Conservation (phyloP, 257 asterid genomes). For the Plectranthus barbatus region DNA sequence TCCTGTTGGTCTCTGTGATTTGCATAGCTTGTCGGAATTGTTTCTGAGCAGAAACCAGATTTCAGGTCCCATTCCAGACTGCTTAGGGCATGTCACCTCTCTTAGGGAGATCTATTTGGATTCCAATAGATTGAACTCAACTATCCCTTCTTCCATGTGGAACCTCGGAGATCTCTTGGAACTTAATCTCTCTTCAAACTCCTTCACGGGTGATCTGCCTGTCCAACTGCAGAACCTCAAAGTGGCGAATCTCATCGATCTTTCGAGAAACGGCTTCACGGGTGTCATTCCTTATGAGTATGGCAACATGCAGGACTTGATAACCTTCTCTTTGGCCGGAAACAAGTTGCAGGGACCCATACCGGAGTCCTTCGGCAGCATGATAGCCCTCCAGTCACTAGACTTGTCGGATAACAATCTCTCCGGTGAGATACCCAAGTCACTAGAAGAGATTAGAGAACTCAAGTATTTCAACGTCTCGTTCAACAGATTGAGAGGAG, state of each 20-base stretch:
- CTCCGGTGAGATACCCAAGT: slow-evolving; percentile 15
- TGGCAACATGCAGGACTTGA: background rate
- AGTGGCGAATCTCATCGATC: background rate
- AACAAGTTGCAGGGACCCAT: slow-evolving; percentile 14
- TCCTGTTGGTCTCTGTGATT: slow-evolving; percentile 3
- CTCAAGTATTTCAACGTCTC: slow-evolving; percentile 25
- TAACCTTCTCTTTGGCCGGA: slow-evolving; percentile 6
- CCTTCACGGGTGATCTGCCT: slow-evolving; percentile 14
- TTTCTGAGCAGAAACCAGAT: background rate
- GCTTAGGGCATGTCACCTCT: slow-evolving; percentile 11
- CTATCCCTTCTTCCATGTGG: slow-evolving; percentile 4
- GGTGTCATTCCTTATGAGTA: slow-evolving; percentile 5
- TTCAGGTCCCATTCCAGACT: slow-evolving; percentile 16
- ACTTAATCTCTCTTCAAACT: slow-evolving; percentile 13
- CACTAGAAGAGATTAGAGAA: slow-evolving; percentile 4
- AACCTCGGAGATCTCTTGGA: slow-evolving; percentile 5
- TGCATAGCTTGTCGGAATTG: background rate
- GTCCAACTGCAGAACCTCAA: background rate
- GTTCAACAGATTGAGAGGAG: slow-evolving; percentile 18
- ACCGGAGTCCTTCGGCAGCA: slow-evolving; percentile 10
- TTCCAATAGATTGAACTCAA: slow-evolving; percentile 14
- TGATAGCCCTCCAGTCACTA: slow-evolving; percentile 11
- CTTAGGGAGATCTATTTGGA: background rate
- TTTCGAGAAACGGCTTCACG: slow-evolving; percentile 7
- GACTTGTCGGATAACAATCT: slow-evolving; percentile 14